Evolutionary conservation across 2,329 filamentous ascomycete species (phyloP), one percentile per base, ranked within the genome.

Genomic region (Aureobasidium sp.): DNA sequence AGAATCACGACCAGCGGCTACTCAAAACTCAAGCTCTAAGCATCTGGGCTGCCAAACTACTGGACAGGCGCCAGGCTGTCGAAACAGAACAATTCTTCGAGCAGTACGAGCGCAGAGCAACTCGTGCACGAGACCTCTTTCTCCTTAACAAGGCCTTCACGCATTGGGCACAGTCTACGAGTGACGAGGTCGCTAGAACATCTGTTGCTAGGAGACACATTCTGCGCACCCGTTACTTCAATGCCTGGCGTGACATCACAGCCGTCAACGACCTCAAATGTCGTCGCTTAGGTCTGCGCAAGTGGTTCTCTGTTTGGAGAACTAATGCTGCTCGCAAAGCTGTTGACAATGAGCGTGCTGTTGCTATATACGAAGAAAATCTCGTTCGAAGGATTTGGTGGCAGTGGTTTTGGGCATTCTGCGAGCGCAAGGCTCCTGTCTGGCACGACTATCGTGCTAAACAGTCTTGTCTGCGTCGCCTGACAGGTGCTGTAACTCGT

Each of bases 141-240:
- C 77, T 90, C 6, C 72, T 87, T 62, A 82, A 80, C 3, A 86
- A 85, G 70, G 81, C 83, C 2, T 85, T 90, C 61, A 82, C 79
- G 1, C 84, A 88, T 65, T 95, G 90, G 90, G 82, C 82, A 11
- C 81, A 82, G 60, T 78, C 81, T 55, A 81, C 88, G 11, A 81
- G 79, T 6, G 84, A 89, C 14, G 84, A 90, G 68, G 77, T 85
- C 14, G 81, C 85, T 64, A 82, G 84, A 45, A 90, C 88, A 3
- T 83, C 82, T 5, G 79, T 85, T 45, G 90, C 89, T 25, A 81
- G 88, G 64, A 79, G 84, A 64, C 88, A 90, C 70, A 84, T 92
- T 63, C 75, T 94, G 59, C 80, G 86, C 61, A 84, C 82, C 13
- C 82, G 83, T 61, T 86, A 85, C 64, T 90, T 90, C 72, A 83